Conservation (phyloP, 164 flowering plant genomes). For the Cinnamomum chago region DNA sequence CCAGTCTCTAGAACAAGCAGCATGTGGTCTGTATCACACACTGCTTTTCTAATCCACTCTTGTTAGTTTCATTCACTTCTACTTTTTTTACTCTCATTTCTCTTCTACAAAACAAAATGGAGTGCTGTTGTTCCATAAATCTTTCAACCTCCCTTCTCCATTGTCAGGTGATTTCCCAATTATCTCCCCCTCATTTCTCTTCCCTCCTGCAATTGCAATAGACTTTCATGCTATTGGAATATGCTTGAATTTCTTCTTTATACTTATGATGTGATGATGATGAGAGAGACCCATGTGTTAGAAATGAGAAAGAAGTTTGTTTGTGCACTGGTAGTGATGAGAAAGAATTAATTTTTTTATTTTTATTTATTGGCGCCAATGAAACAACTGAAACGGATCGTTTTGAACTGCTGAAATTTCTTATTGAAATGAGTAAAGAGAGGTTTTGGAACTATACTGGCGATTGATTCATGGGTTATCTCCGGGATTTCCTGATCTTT, state of each 20-base stretch:
- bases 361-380: background rate
- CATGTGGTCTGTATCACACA: background rate
- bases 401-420: too few species aligned
- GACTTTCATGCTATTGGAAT: too few species aligned
- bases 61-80: too few species aligned
- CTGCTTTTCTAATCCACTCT: background rate
- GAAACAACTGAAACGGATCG: background rate
- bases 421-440: too few species aligned
- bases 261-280: too few species aligned
- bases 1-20: background rate
- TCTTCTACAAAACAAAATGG: conserved; percentile 1
- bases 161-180: conserved; percentile 13
- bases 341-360: background rate
- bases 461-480: background rate
- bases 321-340: background rate
- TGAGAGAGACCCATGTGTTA: background rate
- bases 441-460: too few species aligned
- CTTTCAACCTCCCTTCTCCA: conserved; percentile 8
- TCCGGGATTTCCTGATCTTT: background rate
- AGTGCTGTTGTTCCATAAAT: conserved; percentile 11
- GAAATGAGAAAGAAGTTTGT: too few species aligned
- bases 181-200: background rate
- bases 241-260: too few species aligned
- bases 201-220: background rate
- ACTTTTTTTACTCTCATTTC: background rate